Conservation (phyloP, 2,329 filamentous ascomycete species). For the Orbilia blumenaviensis region DNA sequence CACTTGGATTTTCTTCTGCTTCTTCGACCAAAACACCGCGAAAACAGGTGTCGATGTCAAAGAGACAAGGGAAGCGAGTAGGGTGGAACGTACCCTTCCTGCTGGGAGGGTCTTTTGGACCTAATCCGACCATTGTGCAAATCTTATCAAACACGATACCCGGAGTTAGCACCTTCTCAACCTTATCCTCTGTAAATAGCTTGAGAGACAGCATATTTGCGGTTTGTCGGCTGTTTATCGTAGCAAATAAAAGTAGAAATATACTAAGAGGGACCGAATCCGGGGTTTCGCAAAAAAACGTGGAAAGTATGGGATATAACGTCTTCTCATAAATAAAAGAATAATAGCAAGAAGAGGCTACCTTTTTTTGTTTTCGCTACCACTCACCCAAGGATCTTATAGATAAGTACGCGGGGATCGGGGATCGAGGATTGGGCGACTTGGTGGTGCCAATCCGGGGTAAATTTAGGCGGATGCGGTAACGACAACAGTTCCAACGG, state of each 20-base stretch:
- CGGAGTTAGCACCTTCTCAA: conserved; percentile 28
- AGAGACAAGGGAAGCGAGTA: not conserved
- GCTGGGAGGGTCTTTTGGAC: conserved; percentile 55
- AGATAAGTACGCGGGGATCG: conserved; percentile 10
- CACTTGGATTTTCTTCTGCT: not conserved
- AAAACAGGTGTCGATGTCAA: not conserved
- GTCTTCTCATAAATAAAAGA: not conserved
- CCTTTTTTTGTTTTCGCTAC: not conserved
- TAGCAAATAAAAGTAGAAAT: not conserved
- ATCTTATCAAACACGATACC: conserved; percentile 36
- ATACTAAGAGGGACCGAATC: not conserved
- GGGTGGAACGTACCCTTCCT: conserved; percentile 56
- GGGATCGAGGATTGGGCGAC: conserved; percentile 1
- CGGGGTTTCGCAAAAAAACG: not conserved
- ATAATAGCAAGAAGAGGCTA: not conserved
- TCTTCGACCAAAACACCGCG: not conserved
- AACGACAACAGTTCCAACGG: not conserved
- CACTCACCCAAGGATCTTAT: conserved; percentile 23
- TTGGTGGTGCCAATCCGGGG: conserved; percentile 22
- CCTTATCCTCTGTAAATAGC: conserved; percentile 40
- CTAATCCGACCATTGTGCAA: conserved; percentile 50
- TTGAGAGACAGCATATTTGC: conserved; percentile 41
- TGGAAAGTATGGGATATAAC: not conserved
- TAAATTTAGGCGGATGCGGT: conserved; percentile 15
- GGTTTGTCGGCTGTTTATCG: not conserved